A percentile compares a stretch with the other conserved stretches of the same genome.
Evolutionary conservation across 805 yeast genomes (phyloP).

Genomic region (Candida oleophila): DNA sequence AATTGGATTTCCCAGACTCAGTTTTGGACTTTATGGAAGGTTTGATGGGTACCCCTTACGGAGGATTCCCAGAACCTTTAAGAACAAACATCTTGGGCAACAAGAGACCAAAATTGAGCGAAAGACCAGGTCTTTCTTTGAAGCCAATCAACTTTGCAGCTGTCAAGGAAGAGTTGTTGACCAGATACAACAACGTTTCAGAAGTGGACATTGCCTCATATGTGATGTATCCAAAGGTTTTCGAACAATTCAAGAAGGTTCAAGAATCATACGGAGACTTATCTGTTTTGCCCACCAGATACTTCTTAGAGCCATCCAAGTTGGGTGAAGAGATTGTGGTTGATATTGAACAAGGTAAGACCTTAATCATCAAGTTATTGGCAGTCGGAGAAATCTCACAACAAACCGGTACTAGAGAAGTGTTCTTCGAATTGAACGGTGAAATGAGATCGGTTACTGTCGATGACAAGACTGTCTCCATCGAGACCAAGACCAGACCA

Average conservation of each 20-base stretch:
- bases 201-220: slow-evolving; percentile 93
- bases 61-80: slow-evolving; percentile 99
- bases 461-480: slow-evolving; percentile 81
- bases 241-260: slow-evolving; percentile 76
- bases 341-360: slow-evolving; percentile 93
- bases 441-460: slow-evolving; percentile 95
- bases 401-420: slow-evolving; percentile 91
- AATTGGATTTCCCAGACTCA: slow-evolving; percentile 97
- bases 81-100: slow-evolving; percentile 87
- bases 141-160: slow-evolving; percentile 77
- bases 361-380: slow-evolving; percentile 82
- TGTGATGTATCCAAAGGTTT: slow-evolving; percentile 98
- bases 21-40: slow-evolving; percentile 99
- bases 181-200: slow-evolving; percentile 66
- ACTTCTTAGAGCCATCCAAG: slow-evolving; percentile 83
- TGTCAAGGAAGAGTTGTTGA: slow-evolving; percentile 69
- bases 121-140: slow-evolving; percentile 90
- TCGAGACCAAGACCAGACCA: slow-evolving; percentile 82
- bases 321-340: slow-evolving; percentile 87
- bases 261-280: slow-evolving; percentile 85
- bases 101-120: slow-evolving; percentile 85
- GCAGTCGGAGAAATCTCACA: slow-evolving; percentile 88
- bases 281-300: slow-evolving; percentile 89
- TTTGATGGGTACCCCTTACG: slow-evolving; percentile 98
- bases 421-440: slow-evolving; percentile 96